A percentile compares a stretch with the other conserved stretches of the same genome.
Conservation (phyloP, 805 yeast genomes). For the Wickerhamomyces sydowiorum region DNA sequence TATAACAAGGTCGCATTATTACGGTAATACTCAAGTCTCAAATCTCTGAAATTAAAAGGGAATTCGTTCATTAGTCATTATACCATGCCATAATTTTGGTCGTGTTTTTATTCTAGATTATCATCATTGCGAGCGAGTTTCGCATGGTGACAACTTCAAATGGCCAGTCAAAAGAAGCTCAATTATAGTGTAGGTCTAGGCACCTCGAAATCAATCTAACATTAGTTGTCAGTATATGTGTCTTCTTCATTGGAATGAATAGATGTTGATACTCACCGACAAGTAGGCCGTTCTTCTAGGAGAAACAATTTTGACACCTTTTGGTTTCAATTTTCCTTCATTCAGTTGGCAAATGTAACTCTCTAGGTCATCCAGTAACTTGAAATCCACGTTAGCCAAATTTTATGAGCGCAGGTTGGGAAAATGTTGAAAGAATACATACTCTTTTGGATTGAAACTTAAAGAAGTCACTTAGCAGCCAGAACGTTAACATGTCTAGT, state of each 20-base stretch:
- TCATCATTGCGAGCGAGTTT: too few relatives aligned
- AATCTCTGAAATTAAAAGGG: background rate
- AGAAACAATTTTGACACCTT: constrained; percentile 36
- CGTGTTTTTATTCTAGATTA: too few relatives aligned
- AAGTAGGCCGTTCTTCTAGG: constrained; percentile 51
- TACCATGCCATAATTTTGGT: too few relatives aligned
- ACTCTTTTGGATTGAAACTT: constrained; percentile 21
- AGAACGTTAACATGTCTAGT: constrained; percentile 33
- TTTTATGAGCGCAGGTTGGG: too few relatives aligned
- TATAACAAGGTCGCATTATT: background rate
- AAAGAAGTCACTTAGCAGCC: constrained; percentile 34
- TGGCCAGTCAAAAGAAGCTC: too few relatives aligned
- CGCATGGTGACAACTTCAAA: too few relatives aligned
- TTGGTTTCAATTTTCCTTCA: constrained; percentile 11
- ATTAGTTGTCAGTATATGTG: background rate
- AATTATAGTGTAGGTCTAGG: constrained; percentile 31
- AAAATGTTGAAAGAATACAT: too few relatives aligned
- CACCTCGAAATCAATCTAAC: constrained; percentile 44
- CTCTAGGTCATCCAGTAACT: constrained; percentile 36
- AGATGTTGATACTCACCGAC: constrained; percentile 30
- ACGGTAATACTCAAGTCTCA: too few relatives aligned
- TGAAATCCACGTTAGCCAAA: constrained; percentile 14
- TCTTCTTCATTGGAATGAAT: background rate
- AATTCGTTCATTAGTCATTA: background rate
- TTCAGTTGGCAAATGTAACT: constrained; percentile 31